Percentiles rank a stretch among this genome's conserved stretches.
These are phyloP conservation scores for Sporothrix curviconia DNA, from an alignment of 2,329 filamentous ascomycete genomes.

Conservation along the genomic window DNA sequence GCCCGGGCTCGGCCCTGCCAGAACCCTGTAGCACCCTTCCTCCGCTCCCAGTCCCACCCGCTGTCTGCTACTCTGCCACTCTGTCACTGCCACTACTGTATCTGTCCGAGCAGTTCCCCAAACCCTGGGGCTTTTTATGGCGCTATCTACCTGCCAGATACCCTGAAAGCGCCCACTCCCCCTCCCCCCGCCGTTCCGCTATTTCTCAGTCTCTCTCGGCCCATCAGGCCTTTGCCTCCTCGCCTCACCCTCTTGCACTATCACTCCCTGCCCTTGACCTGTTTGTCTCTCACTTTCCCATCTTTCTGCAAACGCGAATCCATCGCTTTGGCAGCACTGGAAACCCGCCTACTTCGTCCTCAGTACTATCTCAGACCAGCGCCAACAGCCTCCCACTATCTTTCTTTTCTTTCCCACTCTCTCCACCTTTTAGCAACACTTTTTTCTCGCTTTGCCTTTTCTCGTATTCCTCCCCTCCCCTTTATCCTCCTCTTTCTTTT, in stretches of 20 bases:
- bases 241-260: not conserved
- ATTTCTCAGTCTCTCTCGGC: too few relatives aligned
- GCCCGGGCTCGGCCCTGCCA: too few relatives aligned
- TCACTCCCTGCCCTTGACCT: not conserved
- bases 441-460: too few relatives aligned
- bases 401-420: not conserved
- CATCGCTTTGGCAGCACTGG: not conserved
- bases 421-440: not conserved
- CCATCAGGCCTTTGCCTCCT: not conserved
- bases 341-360: not conserved
- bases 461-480: not conserved
- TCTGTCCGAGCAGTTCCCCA: too few relatives aligned
- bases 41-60: not conserved
- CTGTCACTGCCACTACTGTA: not conserved
- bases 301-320: not conserved
- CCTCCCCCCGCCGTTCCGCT: too few relatives aligned
- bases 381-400: not conserved
- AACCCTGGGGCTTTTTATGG: not conserved
- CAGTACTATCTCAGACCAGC: too few relatives aligned
- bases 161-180: constrained; percentile 4
- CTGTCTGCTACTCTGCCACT: not conserved
- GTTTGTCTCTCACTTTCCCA: constrained; percentile 1
- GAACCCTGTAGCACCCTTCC: not conserved
- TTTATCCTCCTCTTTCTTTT: not conserved
- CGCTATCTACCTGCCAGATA: not conserved